Conservation (phyloP, 106 monocot genomes). For the Iris macrosiphon region DNA sequence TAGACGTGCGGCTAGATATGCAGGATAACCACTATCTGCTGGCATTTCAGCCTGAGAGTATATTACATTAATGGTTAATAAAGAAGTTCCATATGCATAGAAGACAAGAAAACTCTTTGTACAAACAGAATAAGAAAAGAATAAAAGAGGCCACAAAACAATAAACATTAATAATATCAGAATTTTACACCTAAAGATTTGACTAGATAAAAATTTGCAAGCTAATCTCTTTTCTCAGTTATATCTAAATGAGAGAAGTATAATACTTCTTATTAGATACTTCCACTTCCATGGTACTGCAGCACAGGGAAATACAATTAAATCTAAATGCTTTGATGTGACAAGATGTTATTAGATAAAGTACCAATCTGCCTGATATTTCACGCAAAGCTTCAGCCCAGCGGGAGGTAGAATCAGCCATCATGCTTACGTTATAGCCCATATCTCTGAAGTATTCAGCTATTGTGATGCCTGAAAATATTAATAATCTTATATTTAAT, state of each 20-base stretch:
- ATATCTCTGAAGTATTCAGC: constrained; percentile 99
- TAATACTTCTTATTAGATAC: too few species aligned
- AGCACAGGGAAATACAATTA: too few species aligned
- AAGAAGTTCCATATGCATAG: background rate
- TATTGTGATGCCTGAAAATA: constrained; percentile 78
- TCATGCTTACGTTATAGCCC: constrained; percentile 99
- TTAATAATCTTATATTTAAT: background rate
- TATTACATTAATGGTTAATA: background rate
- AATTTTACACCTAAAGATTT: too few species aligned
- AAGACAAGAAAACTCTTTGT: background rate
- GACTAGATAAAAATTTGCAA: too few species aligned
- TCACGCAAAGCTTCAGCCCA: constrained; percentile 99
- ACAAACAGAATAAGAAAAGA: too few species aligned
- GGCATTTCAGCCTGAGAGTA: constrained; percentile 91
- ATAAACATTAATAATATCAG: too few species aligned
- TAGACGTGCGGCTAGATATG: constrained; percentile 91
- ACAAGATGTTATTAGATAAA: background rate
- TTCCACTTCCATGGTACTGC: too few species aligned
- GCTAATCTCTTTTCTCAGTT: background rate
- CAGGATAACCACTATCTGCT: constrained; percentile 99
- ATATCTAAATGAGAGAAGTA: too few species aligned
- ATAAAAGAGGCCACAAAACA: too few species aligned
- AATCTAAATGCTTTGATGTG: too few species aligned
- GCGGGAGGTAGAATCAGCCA: constrained; percentile 99
- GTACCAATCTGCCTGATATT: constrained; percentile 97